Evolutionary conservation across 2,329 filamentous ascomycete species (phyloP).

Genomic region (Cladosporium sp.): DNA sequence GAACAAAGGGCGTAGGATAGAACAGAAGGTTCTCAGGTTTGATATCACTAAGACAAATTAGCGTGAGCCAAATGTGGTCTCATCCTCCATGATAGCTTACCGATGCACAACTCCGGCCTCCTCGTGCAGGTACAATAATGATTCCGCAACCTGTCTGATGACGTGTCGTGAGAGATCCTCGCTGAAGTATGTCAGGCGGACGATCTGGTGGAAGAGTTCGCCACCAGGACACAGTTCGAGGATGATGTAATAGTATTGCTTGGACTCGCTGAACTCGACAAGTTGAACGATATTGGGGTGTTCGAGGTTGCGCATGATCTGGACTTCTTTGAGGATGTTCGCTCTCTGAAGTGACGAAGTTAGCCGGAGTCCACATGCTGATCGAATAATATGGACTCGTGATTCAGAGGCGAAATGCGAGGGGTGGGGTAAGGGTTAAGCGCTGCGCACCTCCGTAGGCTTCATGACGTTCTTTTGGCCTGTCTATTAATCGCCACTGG

Average conservation of each 20-base stretch:
- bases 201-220: constrained; percentile 97
- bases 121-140: constrained; percentile 89
- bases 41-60: constrained; percentile 68
- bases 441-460: constrained; percentile 85
- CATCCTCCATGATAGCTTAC: constrained; percentile 50
- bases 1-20: constrained; percentile 76
- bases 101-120: constrained; percentile 94
- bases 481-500: constrained; percentile 21
- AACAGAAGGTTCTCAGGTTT: constrained; percentile 98
- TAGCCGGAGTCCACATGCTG: constrained; percentile 14
- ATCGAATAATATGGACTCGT: constrained; percentile 12
- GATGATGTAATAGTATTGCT: constrained; percentile 96
- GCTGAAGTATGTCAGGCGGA: constrained; percentile 96
- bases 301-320: constrained; percentile 96
- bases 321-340: constrained; percentile 96
- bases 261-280: constrained; percentile 87
- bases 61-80: constrained; percentile 7
- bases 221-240: constrained; percentile 92
- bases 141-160: constrained; percentile 91
- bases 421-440: constrained; percentile 10
- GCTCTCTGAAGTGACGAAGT: constrained; percentile 61
- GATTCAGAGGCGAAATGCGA: constrained; percentile 15
- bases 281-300: constrained; percentile 95
- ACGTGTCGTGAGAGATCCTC: constrained; percentile 92
- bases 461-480: constrained; percentile 64